Percentiles rank a stretch among this genome's conserved stretches.
phyloP scores from a whole-genome alignment of 208 protist genomes.

The Herpetomonas tarakana region DNA sequence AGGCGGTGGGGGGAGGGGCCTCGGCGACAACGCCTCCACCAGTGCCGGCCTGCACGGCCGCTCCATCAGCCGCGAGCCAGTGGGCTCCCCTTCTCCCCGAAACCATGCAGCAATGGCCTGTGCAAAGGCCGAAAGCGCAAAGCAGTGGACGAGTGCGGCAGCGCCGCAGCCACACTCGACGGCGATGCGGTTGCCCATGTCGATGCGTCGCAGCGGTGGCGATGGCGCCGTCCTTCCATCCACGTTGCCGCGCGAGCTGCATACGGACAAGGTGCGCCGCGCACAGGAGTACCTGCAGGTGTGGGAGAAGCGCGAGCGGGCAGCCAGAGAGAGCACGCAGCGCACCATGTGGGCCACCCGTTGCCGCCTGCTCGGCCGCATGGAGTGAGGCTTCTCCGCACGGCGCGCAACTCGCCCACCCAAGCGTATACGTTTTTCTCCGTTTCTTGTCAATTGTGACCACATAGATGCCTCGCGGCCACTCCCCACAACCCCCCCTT shows the following conservation, averaged over 20 bases:
- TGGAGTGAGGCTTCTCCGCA: not conserved
- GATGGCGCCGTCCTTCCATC: not conserved
- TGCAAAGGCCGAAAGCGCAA: no score
- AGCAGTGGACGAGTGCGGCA: not conserved
- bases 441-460: no score
- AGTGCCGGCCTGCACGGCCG: not conserved
- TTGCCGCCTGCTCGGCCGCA: constrained; percentile 20
- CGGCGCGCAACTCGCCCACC: not conserved
- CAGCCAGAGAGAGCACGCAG: constrained; percentile 9
- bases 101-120: not conserved
- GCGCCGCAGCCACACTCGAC: not conserved
- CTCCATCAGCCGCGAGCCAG: constrained; percentile 5
- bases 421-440: no score
- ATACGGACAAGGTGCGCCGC: constrained; percentile 21
- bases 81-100: not conserved
- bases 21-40: not conserved
- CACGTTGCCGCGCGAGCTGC: constrained; percentile 15
- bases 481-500: no score
- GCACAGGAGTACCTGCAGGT: constrained; percentile 17
- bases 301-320: constrained; percentile 24
- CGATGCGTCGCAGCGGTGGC: no score
- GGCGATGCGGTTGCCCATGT: not conserved
- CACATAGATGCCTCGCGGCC: no score
- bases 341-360: constrained; percentile 25
- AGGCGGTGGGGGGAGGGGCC: no score